Evolutionary conservation across 192 early-diverging fungal genomes (phyloP), one percentile per base, ranked within the genome.

Genomic region (Dispira parvispora): DNA sequence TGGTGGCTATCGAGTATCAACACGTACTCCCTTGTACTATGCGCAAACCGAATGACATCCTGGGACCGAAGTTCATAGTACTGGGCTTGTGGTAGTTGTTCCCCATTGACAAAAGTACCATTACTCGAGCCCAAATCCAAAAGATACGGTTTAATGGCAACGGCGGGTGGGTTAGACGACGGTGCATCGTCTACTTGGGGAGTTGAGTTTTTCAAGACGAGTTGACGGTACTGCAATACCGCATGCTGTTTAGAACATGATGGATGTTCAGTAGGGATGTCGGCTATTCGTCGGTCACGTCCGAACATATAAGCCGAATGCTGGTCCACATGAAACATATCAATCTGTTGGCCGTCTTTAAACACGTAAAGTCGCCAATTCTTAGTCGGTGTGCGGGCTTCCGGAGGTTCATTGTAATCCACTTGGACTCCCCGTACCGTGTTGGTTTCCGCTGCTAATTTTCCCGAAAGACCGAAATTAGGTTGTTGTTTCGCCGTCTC

Each of bases 211-310:
- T 63, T 71, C 8, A 79, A 69, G 13, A 67, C 73, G 6, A 87
- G 68, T 52, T 81, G 84, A 50, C 92, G 82, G 69, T 79, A 95
- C 68, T 97, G 94, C 38, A 97, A 66, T 0, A 88, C 94, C 3
- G 92, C 90, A 65, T 98, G 94, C 71, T 98, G 94, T 62, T 86
- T 88, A 6, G 91, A 94, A 66, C 88, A 91, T 6, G 91, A 94
- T 16, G 90, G 93, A 63, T 98, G 94, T 72, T 98, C 94, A 5
- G 89, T 80, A 0, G 94, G 93, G 43, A 98, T 84, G 74, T 98
- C 94, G 3, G 85, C 89, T 27, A 97, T 89, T 66, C 75, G 67
- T 45, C 92, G 81, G 57, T 96, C 91, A 11, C 90, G 74, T 44
- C 91, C 94, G 71, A 97, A 78, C 50, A 96, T 66, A 70, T 81